Conservation (phyloP, 2,329 filamentous ascomycete genomes). For the Daldinia sp. region DNA sequence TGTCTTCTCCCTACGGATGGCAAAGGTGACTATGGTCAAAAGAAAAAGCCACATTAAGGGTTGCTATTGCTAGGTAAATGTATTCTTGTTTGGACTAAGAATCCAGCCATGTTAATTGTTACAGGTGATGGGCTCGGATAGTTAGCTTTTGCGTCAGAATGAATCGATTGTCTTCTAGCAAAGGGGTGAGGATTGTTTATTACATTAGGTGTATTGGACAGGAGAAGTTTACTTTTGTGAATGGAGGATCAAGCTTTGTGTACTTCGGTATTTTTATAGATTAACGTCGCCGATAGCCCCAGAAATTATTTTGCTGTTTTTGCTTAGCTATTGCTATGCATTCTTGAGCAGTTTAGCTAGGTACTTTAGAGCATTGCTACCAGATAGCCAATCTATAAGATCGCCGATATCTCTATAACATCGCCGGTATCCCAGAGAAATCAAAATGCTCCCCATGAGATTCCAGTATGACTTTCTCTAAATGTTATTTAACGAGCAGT, state of each 20-base stretch:
- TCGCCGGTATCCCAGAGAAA: background rate
- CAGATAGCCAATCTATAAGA: background rate
- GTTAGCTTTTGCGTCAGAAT: constrained; percentile 36
- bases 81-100: constrained; percentile 4
- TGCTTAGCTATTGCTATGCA: background rate
- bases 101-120: constrained; percentile 22
- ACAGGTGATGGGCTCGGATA: constrained; percentile 23
- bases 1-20: background rate
- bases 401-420: constrained; percentile 1
- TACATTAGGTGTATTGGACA: background rate
- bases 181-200: background rate
- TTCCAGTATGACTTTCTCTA: background rate
- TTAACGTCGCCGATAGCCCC: background rate
- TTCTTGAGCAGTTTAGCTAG: constrained; percentile 2
- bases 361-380: background rate
- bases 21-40: constrained; percentile 2
- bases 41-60: constrained; percentile 5
- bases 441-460: background rate
- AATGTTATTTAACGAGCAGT: background rate
- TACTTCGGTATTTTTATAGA: constrained; percentile 6
- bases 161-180: constrained; percentile 24
- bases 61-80: constrained; percentile 6
- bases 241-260: constrained; percentile 2
- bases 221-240: constrained; percentile 8
- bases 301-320: background rate